Conservation (phyloP, 2,329 filamentous ascomycete species). For the Hymenoscyphus repandus region DNA sequence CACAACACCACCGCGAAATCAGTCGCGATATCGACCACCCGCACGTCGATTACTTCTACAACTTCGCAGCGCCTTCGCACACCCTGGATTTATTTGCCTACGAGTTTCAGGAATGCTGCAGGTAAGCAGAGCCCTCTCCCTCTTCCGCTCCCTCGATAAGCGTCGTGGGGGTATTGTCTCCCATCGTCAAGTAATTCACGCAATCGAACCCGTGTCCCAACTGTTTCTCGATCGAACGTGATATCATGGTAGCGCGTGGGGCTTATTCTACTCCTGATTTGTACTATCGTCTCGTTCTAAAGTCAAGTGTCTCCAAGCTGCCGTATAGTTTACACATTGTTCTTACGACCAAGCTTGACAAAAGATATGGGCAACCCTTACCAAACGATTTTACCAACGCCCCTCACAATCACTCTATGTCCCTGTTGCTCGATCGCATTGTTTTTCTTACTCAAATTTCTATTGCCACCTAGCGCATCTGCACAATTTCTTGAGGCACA, state of each 20-base stretch:
- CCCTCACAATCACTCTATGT: no score
- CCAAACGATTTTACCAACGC: no score
- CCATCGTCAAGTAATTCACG: conserved; percentile 5
- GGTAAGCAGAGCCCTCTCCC: conserved; percentile 24
- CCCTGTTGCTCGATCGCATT: not conserved
- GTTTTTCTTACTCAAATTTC: not conserved
- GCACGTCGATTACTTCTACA: conserved; percentile 1
- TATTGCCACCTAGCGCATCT: not conserved
- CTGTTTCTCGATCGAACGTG: not conserved
- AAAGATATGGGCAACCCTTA: no score
- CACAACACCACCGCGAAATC: conserved; percentile 8
- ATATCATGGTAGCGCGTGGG: conserved; percentile 1
- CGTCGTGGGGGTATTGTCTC: conserved; percentile 10
- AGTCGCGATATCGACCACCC: conserved; percentile 23
- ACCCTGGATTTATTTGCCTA: conserved; percentile 8
- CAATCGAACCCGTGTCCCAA: not conserved
- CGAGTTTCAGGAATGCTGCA: conserved; percentile 29
- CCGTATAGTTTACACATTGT: no score
- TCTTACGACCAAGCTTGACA: no score
- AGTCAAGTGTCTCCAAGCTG: conserved; percentile 1
- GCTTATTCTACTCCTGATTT: not conserved
- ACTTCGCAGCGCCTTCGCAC: not conserved
- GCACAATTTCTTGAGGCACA: conserved; percentile 5
- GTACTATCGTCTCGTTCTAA: conserved; percentile 2
- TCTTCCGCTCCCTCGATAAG: conserved; percentile 15